Evolutionary conservation across 345 rosid genomes (phyloP), one percentile per base, ranked within the genome.

Genomic region (Arabis hirsuta): DNA sequence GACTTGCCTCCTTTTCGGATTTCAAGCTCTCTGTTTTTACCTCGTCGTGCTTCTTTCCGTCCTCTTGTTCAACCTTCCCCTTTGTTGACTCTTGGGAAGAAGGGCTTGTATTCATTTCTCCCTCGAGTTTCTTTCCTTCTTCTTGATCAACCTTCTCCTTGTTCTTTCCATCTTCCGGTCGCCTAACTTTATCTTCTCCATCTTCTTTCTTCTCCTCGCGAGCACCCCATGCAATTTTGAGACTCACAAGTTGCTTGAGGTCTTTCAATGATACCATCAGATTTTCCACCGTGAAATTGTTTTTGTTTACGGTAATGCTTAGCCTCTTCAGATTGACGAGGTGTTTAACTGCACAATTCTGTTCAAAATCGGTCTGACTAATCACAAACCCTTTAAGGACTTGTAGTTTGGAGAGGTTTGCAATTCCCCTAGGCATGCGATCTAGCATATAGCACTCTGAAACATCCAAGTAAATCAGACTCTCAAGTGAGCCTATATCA

Each of bases 311-410:
- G 4, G 73, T 70, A 54, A 85, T 76, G 78, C 78, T 85, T 68
- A 86, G 72, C 71, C 79, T 81, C 80, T 62, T 72, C 62, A 84
- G 56, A 0, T 65, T 22, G 22, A 0, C 2, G 1, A 84, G 36
- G 5, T 20, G 32, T 41, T 48, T 20, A 27, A 83, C 72, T 1
- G 39, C 48, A 53, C 86, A 81, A 0, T 42, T 2, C 6, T 10
- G 41, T 26, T 65, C 72, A 0, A 56, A 34, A 20, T 54, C 77
- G 1, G 50, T 20, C 32, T 76, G 29, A 48, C 79, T 74, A 9
- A 89, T 57, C 43, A 85, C 83, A 80, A 89, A 86, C 7, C 95
- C 91, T 27, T 89, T 83, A 0, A 89, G 81, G 36, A 89, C 90
- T 82, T 72, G 63, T 63, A 86, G 86, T 4, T 31, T 9, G 0